Conservation (phyloP, 2,329 filamentous ascomycete genomes). For the Fusarium odoratissimum region DNA sequence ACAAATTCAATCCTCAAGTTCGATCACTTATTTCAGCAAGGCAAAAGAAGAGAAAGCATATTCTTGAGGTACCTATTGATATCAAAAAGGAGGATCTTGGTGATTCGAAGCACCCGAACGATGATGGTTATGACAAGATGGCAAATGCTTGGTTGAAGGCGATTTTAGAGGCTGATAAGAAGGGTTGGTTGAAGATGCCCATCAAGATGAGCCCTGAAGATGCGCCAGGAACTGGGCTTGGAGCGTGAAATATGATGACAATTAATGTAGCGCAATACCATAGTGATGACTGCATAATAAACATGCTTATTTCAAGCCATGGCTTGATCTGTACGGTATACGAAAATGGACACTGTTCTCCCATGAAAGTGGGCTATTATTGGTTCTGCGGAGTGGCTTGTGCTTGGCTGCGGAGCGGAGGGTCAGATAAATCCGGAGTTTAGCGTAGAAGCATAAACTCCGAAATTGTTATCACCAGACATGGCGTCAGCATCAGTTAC, state of each 20-base stretch:
- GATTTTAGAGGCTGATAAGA: conserved; percentile 20
- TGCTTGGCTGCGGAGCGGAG: background rate
- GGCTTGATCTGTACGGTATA: background rate
- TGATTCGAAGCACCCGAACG: conserved; percentile 29
- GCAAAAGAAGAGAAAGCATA: conserved; percentile 13
- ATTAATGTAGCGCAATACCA: fast-evolving
- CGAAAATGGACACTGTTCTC: background rate
- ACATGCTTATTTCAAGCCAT: background rate
- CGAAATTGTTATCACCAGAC: background rate
- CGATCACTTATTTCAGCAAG: background rate
- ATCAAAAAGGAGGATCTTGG: conserved; percentile 19
- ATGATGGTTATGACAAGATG: conserved; percentile 35
- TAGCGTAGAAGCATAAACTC: conserved; percentile 1
- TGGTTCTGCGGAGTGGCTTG: conserved; percentile 5
- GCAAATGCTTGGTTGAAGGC: conserved; percentile 29
- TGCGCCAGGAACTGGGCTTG: conserved; percentile 17
- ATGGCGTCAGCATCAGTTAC: background rate
- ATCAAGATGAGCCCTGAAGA: conserved; percentile 8
- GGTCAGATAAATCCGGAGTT: background rate
- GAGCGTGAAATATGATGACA: background rate
- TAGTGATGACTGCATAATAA: background rate
- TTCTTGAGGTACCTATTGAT: conserved; percentile 23
- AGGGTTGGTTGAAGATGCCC: conserved; percentile 28
- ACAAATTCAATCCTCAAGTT: conserved; percentile 23
- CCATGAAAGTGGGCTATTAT: background rate